Conservation (phyloP, 2,329 filamentous ascomycete genomes). For the Pseudocercospora fuligena region DNA sequence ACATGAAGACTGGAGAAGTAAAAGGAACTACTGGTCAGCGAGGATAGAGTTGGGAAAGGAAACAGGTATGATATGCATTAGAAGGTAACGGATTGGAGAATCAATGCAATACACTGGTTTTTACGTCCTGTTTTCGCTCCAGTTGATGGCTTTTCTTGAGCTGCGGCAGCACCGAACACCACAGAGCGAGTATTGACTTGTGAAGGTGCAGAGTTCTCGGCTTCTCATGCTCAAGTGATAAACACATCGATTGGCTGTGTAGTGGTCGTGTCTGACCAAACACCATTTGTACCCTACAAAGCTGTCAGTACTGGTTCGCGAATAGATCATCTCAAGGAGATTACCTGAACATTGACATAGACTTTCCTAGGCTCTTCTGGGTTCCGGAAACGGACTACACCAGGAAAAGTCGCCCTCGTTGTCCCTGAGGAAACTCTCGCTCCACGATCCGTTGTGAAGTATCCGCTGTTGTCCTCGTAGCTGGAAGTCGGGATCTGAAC, state of each 20-base stretch:
- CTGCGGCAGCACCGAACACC: neutral
- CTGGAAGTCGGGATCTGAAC: too few species aligned
- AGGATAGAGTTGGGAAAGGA: conserved; percentile 10
- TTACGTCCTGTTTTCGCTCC: neutral
- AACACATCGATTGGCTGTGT: neutral
- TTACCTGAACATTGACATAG: too few species aligned
- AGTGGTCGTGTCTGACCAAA: neutral
- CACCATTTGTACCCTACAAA: neutral
- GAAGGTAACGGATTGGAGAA: neutral
- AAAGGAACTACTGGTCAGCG: conserved; percentile 15
- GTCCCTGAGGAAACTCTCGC: too few species aligned
- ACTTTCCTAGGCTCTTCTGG: too few species aligned
- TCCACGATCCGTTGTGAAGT: too few species aligned
- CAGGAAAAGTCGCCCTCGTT: too few species aligned
- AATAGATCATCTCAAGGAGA: too few species aligned
- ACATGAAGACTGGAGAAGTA: conserved; percentile 16
- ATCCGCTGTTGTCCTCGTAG: too few species aligned
- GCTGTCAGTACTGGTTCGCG: neutral
- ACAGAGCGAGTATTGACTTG: neutral
- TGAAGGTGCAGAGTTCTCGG: neutral
- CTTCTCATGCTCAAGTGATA: neutral
- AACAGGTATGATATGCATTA: neutral
- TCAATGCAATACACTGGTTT: neutral
- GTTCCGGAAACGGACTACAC: too few species aligned
- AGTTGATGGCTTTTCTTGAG: neutral